Evolutionary conservation across 2,329 filamentous ascomycete genomes (phyloP), one percentile per base, ranked within the genome.

Genomic region (Lomentospora prolificans): DNA sequence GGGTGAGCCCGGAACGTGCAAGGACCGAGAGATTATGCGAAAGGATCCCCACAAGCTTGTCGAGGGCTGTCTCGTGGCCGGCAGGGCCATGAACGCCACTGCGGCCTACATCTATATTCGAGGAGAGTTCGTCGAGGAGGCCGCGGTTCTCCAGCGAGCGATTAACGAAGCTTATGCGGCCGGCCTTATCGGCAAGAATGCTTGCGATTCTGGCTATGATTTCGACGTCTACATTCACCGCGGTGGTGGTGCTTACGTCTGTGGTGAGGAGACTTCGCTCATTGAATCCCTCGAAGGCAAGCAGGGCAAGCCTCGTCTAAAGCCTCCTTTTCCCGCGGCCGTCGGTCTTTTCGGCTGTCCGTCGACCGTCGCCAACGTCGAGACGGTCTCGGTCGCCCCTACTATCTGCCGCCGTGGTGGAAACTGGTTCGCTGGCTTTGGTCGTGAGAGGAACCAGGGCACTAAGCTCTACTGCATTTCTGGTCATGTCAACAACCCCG

Each of bases 71-170:
- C 79, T 99, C 61, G 87, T 99, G 51, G 90, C 94, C 63, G 94
- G 94, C 54, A 87, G 94, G 69, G 91, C 94, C 68, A 99, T 99
- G 94, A 99, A 99, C 76, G 94, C 91, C 68, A 94, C 89, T 51
- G 94, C 94, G 58, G 94, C 94, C 63, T 99, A 99, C 76, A 99
- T 99, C 70, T 99, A 99, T 74, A 99, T 99, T 66, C 91, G 94
- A 70, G 94, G 94, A 69, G 94, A 99, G 74, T 99, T 99, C 72
- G 89, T 96, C 70, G 84, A 96, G 68, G 94, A 99, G 75, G 94
- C 94, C 14, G 89, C 90, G 50, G 85, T 97, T 24, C 81, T 99
- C 57, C 92, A 99, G 75, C 83, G 85, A 61, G 94, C 94, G 61
- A 99, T 99, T 70, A 92, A 99, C 74, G 94, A 99, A 74, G 94